Evolutionary conservation across 495 filamentous ascomycete species (phyloP), one percentile per base, ranked within the genome.

Genomic region (Aspergillus panamensis): DNA sequence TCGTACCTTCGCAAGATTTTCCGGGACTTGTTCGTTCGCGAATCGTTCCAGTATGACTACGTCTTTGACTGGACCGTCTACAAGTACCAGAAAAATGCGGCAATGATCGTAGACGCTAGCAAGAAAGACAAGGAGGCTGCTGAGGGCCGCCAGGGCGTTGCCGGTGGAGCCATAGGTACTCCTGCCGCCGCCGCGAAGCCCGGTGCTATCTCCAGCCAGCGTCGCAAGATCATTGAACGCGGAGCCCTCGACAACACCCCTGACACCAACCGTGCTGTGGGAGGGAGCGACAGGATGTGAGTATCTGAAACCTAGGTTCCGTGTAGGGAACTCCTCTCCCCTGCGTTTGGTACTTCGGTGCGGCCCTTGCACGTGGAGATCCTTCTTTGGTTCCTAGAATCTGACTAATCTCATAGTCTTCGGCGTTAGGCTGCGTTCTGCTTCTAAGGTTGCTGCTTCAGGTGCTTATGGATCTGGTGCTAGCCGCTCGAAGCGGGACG

Each of bases 11-110:
- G 95, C 73, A 99, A 99, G 88, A 97, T 99, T 77, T 97, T 99
- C 89, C 91, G 95, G 53, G 95, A 99, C 74, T 87, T 99, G 48
- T 99, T 99, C 65, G 95, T 99, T 60, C 92, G 95, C 60, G 95
- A 97, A 72, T 94, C 92, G 25, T 99, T 99, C 86, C 95, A 99
- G 77, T 99, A 99, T 70, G 95, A 99, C 74, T 97, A 99, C 65
- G 95, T 99, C 66, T 99, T 99, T 71, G 95, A 99, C 76, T 99
- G 95, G 95, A 99, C 95, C 57, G 95, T 99, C 69, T 97, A 99
- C 84, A 99, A 97, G 83, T 99, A 99, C 80, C 95, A 97, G 82
- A 97, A 97, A 87, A 97, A 97, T 66, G 91, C 91, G 35, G 88
- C 91, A 69, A 90, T 91, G 68, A 91, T 93, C 67, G 87, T 88